Percentiles rank a stretch among this genome's conserved stretches.
These are phyloP conservation scores for Termitomyces sp. DNA, from an alignment of 768 basidiomycete genomes.

Conservation along the genomic window DNA sequence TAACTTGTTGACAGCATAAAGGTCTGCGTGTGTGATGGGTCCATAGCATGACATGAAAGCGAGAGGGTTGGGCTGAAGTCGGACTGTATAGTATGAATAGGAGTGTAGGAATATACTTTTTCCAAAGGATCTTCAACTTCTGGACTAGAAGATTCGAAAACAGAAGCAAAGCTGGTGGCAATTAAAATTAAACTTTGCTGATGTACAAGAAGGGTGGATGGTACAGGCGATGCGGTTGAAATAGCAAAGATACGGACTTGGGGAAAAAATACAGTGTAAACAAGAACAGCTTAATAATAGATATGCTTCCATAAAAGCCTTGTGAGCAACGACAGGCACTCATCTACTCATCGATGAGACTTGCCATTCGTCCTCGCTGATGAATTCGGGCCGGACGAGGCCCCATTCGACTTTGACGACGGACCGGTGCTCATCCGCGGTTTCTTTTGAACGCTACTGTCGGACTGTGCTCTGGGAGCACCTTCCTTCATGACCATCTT, in stretches of 20 bases:
- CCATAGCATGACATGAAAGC: background rate
- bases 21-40: background rate
- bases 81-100: background rate
- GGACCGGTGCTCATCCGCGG: slow-evolving; percentile 42
- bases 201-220: background rate
- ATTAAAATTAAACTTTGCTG: background rate
- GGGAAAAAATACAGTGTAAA: slow-evolving; percentile 17
- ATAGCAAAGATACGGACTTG: slow-evolving; percentile 7
- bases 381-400: slow-evolving; percentile 36
- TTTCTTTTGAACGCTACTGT: slow-evolving; percentile 49
- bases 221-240: slow-evolving; percentile 6
- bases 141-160: background rate
- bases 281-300: slow-evolving; percentile 7
- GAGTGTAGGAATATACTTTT: background rate
- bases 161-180: background rate
- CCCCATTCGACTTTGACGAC: slow-evolving; percentile 49
- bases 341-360: slow-evolving; percentile 53
- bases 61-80: background rate
- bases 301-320: background rate
- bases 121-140: background rate
- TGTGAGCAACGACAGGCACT: slow-evolving; percentile 13
- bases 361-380: slow-evolving; percentile 56
- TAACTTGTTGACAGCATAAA: background rate
- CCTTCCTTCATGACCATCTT: slow-evolving; percentile 93
- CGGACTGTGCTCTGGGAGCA: slow-evolving; percentile 53